Evolutionary conservation across 805 yeast genomes (phyloP).

Genomic region (Monosporozyma solicola): DNA sequence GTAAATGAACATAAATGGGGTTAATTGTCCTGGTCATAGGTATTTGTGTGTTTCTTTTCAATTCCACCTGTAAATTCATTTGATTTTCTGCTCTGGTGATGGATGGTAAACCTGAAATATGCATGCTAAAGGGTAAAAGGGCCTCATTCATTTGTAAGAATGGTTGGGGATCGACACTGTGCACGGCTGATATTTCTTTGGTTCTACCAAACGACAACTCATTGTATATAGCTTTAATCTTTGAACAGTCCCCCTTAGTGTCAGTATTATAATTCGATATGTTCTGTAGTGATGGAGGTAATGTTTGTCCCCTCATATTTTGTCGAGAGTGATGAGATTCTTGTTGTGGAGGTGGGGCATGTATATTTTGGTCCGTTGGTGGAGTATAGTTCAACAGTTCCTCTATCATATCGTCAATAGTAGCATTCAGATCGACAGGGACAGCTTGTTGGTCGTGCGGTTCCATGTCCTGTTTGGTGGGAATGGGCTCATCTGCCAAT

Average conservation of each 20-base stretch:
- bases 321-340: neutral
- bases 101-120: constrained; percentile 57
- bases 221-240: neutral
- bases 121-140: constrained; percentile 34
- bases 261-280: neutral
- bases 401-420: neutral
- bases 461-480: neutral
- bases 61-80: constrained; percentile 59
- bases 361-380: neutral
- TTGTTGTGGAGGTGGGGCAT: neutral
- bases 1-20: constrained; percentile 64
- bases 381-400: constrained; percentile 7
- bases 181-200: neutral
- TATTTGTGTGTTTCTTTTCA: constrained; percentile 47
- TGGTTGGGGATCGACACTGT: neutral
- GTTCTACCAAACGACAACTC: constrained; percentile 11
- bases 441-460: neutral
- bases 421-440: neutral
- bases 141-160: constrained; percentile 14
- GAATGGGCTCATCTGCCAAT: neutral
- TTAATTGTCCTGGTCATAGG: constrained; percentile 34
- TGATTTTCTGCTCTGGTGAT: constrained; percentile 94
- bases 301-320: neutral
- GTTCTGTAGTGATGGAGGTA: neutral
- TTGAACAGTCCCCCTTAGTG: neutral